A percentile compares a stretch with the other conserved stretches of the same genome.
These are phyloP conservation scores for Fragaria nilgerrensis DNA, from an alignment of 306 rosid genomes.

Conservation along the genomic window DNA sequence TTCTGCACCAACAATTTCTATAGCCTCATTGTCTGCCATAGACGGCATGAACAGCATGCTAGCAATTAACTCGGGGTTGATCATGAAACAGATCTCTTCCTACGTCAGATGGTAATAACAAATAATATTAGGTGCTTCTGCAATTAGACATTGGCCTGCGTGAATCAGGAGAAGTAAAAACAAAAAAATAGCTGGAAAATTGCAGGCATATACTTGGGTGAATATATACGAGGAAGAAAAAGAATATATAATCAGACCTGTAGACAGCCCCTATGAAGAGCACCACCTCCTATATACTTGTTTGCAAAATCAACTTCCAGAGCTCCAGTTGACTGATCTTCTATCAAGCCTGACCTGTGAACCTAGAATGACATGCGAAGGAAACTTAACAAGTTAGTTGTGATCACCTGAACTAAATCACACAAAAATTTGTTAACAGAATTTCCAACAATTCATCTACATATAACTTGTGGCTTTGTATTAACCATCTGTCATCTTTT, in stretches of 20 bases:
- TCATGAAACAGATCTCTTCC: constrained; percentile 98
- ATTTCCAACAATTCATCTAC: neutral
- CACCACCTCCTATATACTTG: constrained; percentile 86
- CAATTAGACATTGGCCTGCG: constrained; percentile 22
- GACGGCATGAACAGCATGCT: constrained; percentile 92
- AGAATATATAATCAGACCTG: constrained; percentile 48
- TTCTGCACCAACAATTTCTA: constrained; percentile 82
- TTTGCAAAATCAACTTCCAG: constrained; percentile 96
- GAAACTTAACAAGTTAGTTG: constrained; percentile 8
- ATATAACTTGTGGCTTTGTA: neutral
- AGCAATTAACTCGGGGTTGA: constrained; percentile 81
- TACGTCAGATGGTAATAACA: constrained; percentile 30
- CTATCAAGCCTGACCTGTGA: constrained; percentile 66
- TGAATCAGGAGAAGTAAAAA: constrained; percentile 21
- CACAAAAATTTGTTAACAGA: neutral
- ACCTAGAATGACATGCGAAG: constrained; percentile 45
- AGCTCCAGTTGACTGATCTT: constrained; percentile 69
- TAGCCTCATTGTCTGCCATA: constrained; percentile 87
- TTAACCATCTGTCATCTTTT: constrained; percentile 13
- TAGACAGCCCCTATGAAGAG: constrained; percentile 79
- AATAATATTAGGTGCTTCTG: constrained; percentile 24
- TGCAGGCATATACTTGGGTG: neutral
- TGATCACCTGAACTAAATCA: constrained; percentile 8
- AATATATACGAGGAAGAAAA: neutral
- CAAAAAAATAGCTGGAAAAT: neutral